A percentile compares a stretch with the other conserved stretches of the same genome.
Evolutionary conservation across 2,329 filamentous ascomycete genomes (phyloP).

Genomic region (Pseudocercospora fijiensis): DNA sequence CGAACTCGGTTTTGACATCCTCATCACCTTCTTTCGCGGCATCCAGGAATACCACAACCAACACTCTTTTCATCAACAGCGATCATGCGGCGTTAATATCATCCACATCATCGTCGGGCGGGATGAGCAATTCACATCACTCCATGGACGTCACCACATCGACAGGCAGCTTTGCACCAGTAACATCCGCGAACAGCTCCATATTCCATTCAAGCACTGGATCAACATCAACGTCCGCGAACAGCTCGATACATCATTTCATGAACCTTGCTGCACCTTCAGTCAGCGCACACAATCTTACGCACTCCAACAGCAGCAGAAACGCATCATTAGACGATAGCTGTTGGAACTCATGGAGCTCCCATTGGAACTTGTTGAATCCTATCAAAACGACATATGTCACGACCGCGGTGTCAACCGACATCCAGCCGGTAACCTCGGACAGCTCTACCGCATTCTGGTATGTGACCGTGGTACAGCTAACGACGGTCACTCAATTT

Average conservation of each 20-base stretch:
- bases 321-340: conserved; percentile 4
- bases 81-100: not conserved
- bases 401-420: not conserved
- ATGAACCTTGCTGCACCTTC: not conserved
- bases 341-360: conserved; percentile 7
- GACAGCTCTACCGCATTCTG: conserved; percentile 1
- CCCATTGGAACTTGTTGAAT: conserved; percentile 1
- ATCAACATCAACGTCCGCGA: not conserved
- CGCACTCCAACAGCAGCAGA: not conserved
- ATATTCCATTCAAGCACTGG: not conserved
- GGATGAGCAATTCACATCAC: not conserved
- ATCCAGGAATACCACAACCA: conserved; percentile 2
- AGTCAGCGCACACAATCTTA: not conserved
- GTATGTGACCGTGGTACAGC: not conserved
- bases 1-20: not conserved
- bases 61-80: not conserved
- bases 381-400: conserved; percentile 1
- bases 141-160: not conserved
- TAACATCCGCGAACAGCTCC: not conserved
- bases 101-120: not conserved
- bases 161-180: not conserved
- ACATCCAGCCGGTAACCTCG: not conserved
- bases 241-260: conserved; percentile 2
- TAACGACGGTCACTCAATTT: not conserved
- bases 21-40: not conserved